Evolutionary conservation across 495 filamentous ascomycete species (phyloP).

Genomic region (Podospora pseudopauciseta): DNA sequence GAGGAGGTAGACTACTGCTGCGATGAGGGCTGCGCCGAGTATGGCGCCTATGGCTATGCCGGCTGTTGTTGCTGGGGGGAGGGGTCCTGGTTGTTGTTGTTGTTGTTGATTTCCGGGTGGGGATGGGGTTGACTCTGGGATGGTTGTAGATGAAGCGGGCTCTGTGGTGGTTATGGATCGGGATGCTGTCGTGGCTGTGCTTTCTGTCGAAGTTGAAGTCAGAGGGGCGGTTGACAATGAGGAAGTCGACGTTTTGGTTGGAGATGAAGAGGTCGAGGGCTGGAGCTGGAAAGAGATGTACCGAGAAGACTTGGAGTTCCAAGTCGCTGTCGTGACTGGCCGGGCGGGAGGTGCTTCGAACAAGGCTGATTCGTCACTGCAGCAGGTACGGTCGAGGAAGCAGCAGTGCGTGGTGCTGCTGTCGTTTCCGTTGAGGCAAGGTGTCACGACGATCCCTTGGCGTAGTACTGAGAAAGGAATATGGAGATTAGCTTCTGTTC

Average conservation of each 20-base stretch:
- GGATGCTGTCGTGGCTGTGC: not conserved
- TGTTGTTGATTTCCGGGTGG: not conserved
- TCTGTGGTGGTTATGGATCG: not conserved
- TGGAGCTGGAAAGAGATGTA: not conserved
- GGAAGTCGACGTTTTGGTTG: not conserved
- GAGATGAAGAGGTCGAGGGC: not conserved
- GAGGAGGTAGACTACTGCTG: not conserved
- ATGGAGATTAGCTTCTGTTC: not conserved
- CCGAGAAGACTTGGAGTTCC: not conserved
- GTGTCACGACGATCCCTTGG: not conserved
- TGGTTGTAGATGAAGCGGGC: no score
- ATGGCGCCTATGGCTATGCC: not conserved
- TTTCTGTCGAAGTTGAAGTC: not conserved
- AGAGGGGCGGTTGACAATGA: not conserved
- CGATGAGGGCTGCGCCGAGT: not conserved
- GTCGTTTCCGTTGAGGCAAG: not conserved
- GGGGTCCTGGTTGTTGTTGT: not conserved
- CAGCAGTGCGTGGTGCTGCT: not conserved
- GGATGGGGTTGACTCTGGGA: not conserved
- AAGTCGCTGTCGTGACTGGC: not conserved
- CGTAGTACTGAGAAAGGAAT: not conserved
- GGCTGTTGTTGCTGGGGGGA: not conserved
- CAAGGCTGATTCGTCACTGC: not conserved
- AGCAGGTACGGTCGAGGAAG: not conserved
- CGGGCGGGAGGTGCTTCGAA: not conserved